Conservation (phyloP, 805 yeast genomes). For the Lipomyces starkeyi region DNA sequence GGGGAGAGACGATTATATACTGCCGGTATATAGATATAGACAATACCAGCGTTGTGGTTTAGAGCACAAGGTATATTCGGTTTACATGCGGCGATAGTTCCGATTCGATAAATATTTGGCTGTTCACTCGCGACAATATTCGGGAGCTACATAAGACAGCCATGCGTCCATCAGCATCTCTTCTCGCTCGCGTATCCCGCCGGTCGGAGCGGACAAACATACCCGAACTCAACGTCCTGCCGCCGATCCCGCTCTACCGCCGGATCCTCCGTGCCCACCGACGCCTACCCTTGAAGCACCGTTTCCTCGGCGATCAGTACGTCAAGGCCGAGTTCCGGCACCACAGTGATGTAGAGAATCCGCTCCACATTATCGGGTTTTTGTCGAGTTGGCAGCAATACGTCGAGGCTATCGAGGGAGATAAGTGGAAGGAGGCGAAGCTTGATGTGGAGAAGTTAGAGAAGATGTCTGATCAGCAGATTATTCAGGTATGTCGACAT, state of each 20-base stretch:
- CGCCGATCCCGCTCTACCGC: constrained; percentile 80
- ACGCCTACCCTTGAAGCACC: constrained; percentile 67
- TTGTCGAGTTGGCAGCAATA: constrained; percentile 86
- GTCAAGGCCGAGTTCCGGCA: constrained; percentile 88
- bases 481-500: constrained; percentile 61
- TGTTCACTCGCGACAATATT: no score
- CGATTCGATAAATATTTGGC: no score
- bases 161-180: constrained; percentile 21
- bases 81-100: background rate
- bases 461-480: constrained; percentile 89
- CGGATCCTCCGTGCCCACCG: constrained; percentile 83
- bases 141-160: background rate
- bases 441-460: constrained; percentile 70
- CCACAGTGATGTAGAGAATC: constrained; percentile 82
- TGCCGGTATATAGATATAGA: background rate
- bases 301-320: constrained; percentile 86
- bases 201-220: constrained; percentile 47
- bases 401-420: constrained; percentile 50
- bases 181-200: constrained; percentile 23
- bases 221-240: constrained; percentile 54
- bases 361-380: constrained; percentile 92
- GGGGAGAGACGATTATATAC: background rate
- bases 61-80: background rate
- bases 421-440: constrained; percentile 66
- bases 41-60: background rate